Base-by-base conservation (phyloP, 2,329 filamentous ascomycete species). In the Colletotrichum aenigma region DNA sequence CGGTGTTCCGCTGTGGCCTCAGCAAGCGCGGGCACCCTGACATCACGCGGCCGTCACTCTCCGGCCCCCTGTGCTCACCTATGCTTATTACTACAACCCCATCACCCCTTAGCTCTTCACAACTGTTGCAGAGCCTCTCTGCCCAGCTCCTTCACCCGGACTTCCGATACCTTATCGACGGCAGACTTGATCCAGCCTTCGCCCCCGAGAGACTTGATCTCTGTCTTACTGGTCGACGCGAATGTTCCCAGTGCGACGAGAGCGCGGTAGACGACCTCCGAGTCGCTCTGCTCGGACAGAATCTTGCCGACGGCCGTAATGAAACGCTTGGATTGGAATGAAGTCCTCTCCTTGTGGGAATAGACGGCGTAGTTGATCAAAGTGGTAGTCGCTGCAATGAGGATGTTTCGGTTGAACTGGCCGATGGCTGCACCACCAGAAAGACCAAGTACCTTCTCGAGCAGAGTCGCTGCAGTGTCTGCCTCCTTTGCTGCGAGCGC, bases 341-440 rank as follows among this genome's bases (percentile, higher is more conserved):
- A 80, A 74, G 85, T 84, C 76, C 83, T 88, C 78, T 88, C 84
- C 67, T 86, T 86, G 34, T 86, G 78, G 10, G 95, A 89, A 13
- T 96, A 89, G 2, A 98, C 95, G 0, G 95, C 89, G 78, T 94
- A 94, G 85, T 99, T 98, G 82, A 98, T 93, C 75, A 94, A 93
- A 0, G 95, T 89, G 0, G 97, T 98, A 1, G 95, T 93, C 21
- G 95, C 88, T 0, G 97, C 96, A 71, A 98, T 93, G 66, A 94
- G 91, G 13, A 98, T 87, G 79, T 98, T 98, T 68, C 94, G 92
- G 82, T 97, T 97, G 67, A 84, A 85, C 15, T 85, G 78, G 77
- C 89, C 89, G n/a, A 91, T 86, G 3, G 87, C 85, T 3, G 87
- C 86, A 5, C 84, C 87, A 52, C 85, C 87, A 2, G 83, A 82